phyloP scores from a whole-genome alignment of 257 asterid species.

The Solanum clarkiae region DNA sequence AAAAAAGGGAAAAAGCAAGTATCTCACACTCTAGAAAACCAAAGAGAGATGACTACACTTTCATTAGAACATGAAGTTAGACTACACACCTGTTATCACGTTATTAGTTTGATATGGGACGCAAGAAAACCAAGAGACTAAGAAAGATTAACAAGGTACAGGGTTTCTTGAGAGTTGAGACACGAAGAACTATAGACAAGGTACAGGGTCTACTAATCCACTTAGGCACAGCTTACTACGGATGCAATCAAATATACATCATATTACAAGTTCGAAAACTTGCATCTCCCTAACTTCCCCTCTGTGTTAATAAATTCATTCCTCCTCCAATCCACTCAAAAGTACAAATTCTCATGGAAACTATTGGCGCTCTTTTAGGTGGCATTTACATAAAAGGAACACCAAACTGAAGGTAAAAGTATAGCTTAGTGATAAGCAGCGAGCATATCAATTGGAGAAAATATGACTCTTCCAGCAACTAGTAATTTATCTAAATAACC shows the following conservation, averaged over 20 bases:
- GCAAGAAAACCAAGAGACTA: background rate
- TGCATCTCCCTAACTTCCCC: background rate
- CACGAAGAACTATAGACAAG: background rate
- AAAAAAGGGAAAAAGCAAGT: background rate
- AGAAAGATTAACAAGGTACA: background rate
- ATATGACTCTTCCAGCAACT: background rate
- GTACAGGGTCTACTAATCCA: background rate
- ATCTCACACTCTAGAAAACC: background rate
- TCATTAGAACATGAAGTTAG: background rate
- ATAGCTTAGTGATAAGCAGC: background rate
- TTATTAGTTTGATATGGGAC: background rate
- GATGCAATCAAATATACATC: background rate
- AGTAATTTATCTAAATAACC: conserved; percentile 20
- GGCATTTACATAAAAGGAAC: background rate
- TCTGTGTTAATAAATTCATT: background rate
- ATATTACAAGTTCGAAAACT: background rate
- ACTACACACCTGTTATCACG: background rate
- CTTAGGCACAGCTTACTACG: background rate
- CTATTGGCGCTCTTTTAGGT: background rate
- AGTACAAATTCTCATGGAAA: background rate
- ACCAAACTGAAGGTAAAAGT: background rate
- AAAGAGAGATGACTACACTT: background rate
- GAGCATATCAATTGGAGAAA: background rate
- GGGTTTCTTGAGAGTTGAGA: background rate
- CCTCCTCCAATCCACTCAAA: background rate